Conservation (phyloP, 305 asterid species). For the Solanum hybrid region DNA sequence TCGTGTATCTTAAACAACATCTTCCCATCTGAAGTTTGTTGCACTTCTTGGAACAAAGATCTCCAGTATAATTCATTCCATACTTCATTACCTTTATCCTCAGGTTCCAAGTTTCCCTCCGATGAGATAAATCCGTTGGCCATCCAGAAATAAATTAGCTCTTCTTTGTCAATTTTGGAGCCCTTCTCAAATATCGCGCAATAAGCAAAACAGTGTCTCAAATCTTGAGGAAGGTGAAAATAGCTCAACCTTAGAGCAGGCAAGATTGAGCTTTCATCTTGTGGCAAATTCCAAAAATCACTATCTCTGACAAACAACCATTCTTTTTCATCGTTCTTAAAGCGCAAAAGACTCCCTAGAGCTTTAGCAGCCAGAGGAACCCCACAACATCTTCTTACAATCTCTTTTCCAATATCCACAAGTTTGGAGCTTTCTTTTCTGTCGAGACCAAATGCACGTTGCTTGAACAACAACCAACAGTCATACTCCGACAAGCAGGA, state of each 20-base stretch:
- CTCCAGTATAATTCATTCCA: slow-evolving; percentile 23
- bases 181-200: slow-evolving; percentile 34
- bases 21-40: not conserved
- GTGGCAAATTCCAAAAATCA: slow-evolving; percentile 9
- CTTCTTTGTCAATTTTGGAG: slow-evolving; percentile 9
- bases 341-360: slow-evolving; percentile 24
- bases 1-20: slow-evolving; percentile 27
- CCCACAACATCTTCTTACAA: slow-evolving; percentile 28
- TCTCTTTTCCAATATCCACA: slow-evolving; percentile 20
- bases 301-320: slow-evolving; percentile 10
- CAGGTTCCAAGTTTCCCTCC: slow-evolving; percentile 8
- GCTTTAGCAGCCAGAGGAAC: slow-evolving; percentile 29
- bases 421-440: slow-evolving; percentile 4
- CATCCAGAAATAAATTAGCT: slow-evolving; percentile 26
- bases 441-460: slow-evolving; percentile 11
- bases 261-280: slow-evolving; percentile 3
- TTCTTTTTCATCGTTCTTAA: slow-evolving; percentile 9
- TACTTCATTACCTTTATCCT: slow-evolving; percentile 8
- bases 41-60: slow-evolving; percentile 26
- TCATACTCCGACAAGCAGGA: slow-evolving; percentile 20
- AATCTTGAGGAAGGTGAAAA: slow-evolving; percentile 20
- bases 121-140: slow-evolving; percentile 18
- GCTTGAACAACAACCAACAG: slow-evolving; percentile 19
- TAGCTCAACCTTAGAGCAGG: slow-evolving; percentile 37
- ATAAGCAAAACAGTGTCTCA: slow-evolving; percentile 30